A percentile compares a stretch with the other conserved stretches of the same genome.
phyloP scores from a whole-genome alignment of 2,329 filamentous ascomycete species.

The Botrytis aclada region DNA sequence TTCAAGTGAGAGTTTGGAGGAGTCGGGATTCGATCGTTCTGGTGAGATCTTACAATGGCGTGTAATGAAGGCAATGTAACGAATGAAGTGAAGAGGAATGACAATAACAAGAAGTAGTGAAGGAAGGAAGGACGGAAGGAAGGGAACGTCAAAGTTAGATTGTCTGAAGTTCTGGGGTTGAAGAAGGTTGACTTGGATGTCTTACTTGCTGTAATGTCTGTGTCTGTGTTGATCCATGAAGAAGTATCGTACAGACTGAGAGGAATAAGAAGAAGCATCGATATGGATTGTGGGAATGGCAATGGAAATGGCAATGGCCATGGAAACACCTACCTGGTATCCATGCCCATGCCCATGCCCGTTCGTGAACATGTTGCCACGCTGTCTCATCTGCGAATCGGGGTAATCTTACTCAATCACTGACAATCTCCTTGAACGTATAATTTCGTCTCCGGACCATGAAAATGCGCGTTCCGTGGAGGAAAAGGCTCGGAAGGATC shows the following conservation, averaged over 20 bases:
- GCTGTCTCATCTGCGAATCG: conserved; percentile 5
- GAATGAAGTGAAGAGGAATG: background rate
- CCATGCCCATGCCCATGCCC: background rate
- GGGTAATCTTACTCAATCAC: background rate
- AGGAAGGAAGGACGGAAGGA: background rate
- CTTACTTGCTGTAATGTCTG: background rate
- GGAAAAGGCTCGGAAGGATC: background rate
- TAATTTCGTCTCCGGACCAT: conserved; percentile 12
- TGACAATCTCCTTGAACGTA: background rate
- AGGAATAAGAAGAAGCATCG: background rate
- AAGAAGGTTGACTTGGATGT: background rate
- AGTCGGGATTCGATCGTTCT: background rate
- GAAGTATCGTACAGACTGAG: no score
- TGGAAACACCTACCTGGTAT: background rate
- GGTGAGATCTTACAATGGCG: background rate
- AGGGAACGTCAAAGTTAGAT: background rate
- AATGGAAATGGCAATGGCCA: no score
- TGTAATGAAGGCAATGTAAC: background rate
- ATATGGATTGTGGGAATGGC: background rate
- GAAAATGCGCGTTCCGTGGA: background rate
- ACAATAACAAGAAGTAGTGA: background rate
- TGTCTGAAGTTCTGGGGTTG: background rate
- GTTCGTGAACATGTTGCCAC: background rate
- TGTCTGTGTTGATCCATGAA: background rate
- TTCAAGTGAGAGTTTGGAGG: background rate